These are phyloP conservation scores for Cutaneotrichosporon sp. DNA, from an alignment of 1,284 basidiomycete genomes.

Conservation along the genomic window DNA sequence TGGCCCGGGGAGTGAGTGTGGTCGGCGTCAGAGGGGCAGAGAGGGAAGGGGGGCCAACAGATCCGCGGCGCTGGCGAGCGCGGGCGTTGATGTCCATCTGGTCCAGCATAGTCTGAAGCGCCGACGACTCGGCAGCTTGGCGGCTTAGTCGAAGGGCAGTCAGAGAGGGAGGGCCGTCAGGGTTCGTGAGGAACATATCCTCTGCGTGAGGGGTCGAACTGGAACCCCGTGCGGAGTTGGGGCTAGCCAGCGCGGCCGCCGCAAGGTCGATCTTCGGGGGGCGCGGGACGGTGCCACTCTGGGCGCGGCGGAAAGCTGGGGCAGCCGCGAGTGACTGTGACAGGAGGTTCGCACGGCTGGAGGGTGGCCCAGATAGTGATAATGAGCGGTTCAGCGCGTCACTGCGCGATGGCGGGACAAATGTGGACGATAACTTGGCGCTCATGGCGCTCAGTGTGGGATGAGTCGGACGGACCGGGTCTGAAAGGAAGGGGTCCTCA, in stretches of 20 bases:
- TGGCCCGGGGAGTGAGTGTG: background rate
- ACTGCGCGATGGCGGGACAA: background rate
- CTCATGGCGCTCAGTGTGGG: background rate
- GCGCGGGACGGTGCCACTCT: background rate
- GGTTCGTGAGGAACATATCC: background rate
- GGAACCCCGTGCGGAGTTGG: no score
- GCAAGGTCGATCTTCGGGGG: background rate
- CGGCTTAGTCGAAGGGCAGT: background rate
- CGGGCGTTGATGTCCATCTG: constrained; percentile 28
- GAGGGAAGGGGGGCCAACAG: no score
- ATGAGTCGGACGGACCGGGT: constrained; percentile 4
- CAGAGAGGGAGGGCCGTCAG: background rate
- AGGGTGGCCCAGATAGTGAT: background rate
- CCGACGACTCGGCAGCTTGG: constrained; percentile 6
- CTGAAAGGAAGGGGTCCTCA: constrained; percentile 12
- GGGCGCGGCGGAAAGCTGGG: background rate
- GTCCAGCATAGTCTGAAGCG: constrained; percentile 27
- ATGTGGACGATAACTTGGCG: background rate
- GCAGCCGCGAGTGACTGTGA: no score
- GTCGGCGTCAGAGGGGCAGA: background rate
- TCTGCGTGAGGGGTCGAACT: background rate
- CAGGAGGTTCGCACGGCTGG: background rate
- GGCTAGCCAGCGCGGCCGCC: no score
- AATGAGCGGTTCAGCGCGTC: background rate
- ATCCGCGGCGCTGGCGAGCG: constrained; percentile 19